Evolutionary conservation across 2,329 filamentous ascomycete species (phyloP), one percentile per base, ranked within the genome.

Genomic region (Cercospora sp.): DNA sequence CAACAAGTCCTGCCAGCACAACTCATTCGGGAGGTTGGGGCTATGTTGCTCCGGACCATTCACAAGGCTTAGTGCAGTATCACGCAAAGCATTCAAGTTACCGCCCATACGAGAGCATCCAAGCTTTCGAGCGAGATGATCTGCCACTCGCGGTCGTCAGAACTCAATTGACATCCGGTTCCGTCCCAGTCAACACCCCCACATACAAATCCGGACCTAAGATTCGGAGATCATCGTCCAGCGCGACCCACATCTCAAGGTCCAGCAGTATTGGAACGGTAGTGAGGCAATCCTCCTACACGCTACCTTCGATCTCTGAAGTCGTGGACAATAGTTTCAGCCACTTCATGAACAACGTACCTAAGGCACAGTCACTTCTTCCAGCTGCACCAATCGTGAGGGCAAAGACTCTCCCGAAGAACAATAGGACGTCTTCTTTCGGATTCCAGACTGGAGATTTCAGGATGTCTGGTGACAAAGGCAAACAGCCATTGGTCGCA

Each of bases 301-400:
- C 8, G 9, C 55, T 59, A 9, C 55, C 55, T 59, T 59, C 55
- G 16, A 59, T 59, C 36, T 59, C 55, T 59, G 55, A 59, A 36
- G 55, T 59, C 6, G 55, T 57, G 8, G 53, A 57, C 13, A 57
- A 31, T 23, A 57, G 53, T 31, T n/a, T 28, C 20, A 28, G 23
- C 23, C 53, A 28, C 18, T 57, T 31, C 53, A 57, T 59, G 30
- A 23, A 36, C n/a, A 59, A 31, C 55, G 55, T 31, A 36, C 31
- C 28, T 13, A 59, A 59, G 9, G 8, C 55, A 59, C 55, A 36
- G 7, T 36, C 55, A 31, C 55, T 59, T 33, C 55, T 31, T 23
- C 55, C 28, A 59, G 28, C 28, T 23, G 55, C 28, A 10, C 55
- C 55, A 33, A 36, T 59, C 9, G n/a, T 23, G 6, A 12, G 28